A percentile compares a stretch with the other conserved stretches of the same genome.
These are phyloP conservation scores for Dentipellis sp. DNA, from an alignment of 768 basidiomycete genomes.

Conservation along the genomic window DNA sequence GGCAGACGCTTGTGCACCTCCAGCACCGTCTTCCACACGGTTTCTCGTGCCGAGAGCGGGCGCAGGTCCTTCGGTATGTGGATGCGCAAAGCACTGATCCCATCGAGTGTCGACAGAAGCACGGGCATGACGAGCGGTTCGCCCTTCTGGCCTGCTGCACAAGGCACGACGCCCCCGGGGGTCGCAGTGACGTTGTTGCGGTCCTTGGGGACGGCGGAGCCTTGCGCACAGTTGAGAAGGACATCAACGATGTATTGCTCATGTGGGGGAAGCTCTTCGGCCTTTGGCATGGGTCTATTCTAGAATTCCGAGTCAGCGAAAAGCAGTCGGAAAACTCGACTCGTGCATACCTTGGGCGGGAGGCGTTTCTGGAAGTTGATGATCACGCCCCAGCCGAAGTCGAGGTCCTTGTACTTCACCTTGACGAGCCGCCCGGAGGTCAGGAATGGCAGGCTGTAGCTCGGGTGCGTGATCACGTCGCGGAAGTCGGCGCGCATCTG, in stretches of 20 bases:
- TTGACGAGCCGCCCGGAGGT: slow-evolving; percentile 89
- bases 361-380: slow-evolving; percentile 86
- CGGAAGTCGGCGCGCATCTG: slow-evolving; percentile 83
- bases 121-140: slow-evolving; percentile 83
- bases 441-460: slow-evolving; percentile 90
- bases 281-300: slow-evolving; percentile 57
- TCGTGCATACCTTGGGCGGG: slow-evolving; percentile 57
- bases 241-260: slow-evolving; percentile 93
- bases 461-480: slow-evolving; percentile 90
- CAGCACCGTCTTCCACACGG: slow-evolving; percentile 80
- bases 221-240: slow-evolving; percentile 68
- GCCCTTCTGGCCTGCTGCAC: slow-evolving; percentile 62
- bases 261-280: slow-evolving; percentile 70
- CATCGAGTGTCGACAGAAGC: slow-evolving; percentile 76
- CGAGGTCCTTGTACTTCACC: slow-evolving; percentile 74
- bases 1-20: slow-evolving; percentile 92
- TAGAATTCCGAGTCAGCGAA: slow-evolving; percentile 18
- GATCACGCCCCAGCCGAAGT: slow-evolving; percentile 97
- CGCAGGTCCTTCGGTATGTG: slow-evolving; percentile 88
- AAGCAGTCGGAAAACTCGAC: neutral
- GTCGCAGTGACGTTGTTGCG: slow-evolving; percentile 43
- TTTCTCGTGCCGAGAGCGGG: slow-evolving; percentile 64
- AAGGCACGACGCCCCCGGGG: slow-evolving; percentile 70
- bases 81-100: slow-evolving; percentile 79
- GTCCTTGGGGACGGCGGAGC: slow-evolving; percentile 51